A percentile compares a stretch with the other conserved stretches of the same genome.
Evolutionary conservation across 495 filamentous ascomycete species (phyloP).

Genomic region (Penicillium waksmanii): DNA sequence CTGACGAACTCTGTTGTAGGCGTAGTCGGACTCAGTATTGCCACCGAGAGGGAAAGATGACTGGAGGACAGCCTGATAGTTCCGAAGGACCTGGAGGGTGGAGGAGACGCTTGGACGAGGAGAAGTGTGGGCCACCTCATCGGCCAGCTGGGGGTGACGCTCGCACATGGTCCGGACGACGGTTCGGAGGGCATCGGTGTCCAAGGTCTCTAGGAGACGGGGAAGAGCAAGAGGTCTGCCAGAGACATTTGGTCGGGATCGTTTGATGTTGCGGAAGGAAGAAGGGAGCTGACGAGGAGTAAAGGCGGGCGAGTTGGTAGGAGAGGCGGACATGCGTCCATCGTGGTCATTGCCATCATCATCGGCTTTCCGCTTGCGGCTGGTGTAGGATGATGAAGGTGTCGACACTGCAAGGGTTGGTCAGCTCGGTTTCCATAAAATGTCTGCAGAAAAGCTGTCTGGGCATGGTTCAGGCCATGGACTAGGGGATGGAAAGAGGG

Average conservation of each 20-base stretch:
- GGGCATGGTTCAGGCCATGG: too few species aligned
- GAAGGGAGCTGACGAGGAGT: constrained; percentile 63
- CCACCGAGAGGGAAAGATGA: constrained; percentile 87
- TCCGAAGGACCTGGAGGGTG: constrained; percentile 75
- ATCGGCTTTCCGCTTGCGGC: constrained; percentile 86
- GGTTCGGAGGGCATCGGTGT: constrained; percentile 76
- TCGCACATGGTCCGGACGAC: constrained; percentile 88
- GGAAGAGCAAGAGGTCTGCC: constrained; percentile 81
- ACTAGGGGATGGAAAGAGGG: too few species aligned
- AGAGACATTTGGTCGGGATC: constrained; percentile 66
- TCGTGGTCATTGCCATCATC: constrained; percentile 70
- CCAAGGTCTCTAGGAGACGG: constrained; percentile 87
- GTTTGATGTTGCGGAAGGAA: constrained; percentile 66
- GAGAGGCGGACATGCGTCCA: constrained; percentile 87
- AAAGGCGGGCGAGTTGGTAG: constrained; percentile 75
- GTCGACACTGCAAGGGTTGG: constrained; percentile 53
- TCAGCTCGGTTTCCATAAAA: constrained; percentile 22
- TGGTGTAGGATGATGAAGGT: constrained; percentile 53
- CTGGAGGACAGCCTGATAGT: constrained; percentile 77
- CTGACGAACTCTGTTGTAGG: constrained; percentile 89
- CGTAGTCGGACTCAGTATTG: constrained; percentile 83
- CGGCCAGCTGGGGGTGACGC: constrained; percentile 72
- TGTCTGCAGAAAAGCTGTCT: not conserved
- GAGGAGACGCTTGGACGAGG: constrained; percentile 82
- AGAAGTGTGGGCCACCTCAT: constrained; percentile 82